phyloP scores from a whole-genome alignment of 495 filamentous ascomycete genomes.

The Penicillium verhagenii region DNA sequence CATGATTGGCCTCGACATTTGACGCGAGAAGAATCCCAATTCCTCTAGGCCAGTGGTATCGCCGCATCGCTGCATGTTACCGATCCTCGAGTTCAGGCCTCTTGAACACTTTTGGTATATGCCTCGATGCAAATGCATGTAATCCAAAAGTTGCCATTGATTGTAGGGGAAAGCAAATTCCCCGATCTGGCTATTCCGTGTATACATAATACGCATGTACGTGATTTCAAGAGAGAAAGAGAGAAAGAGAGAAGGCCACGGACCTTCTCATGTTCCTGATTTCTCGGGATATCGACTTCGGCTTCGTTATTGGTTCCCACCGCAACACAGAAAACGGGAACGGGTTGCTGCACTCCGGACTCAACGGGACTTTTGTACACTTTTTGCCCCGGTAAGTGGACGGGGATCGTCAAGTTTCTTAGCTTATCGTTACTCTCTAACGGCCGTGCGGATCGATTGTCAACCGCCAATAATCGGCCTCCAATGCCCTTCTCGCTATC shows the following conservation, averaged over 20 bases:
- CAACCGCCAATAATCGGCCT: constrained; percentile 10
- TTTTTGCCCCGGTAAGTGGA: not conserved
- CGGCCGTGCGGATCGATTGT: constrained; percentile 1
- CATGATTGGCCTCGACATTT: constrained; percentile 17
- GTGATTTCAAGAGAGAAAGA: too few relatives aligned
- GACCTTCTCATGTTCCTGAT: not conserved
- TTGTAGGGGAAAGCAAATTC: too few relatives aligned
- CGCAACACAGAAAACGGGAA: not conserved
- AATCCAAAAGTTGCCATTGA: too few relatives aligned
- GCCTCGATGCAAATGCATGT: too few relatives aligned
- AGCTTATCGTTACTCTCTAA: not conserved
- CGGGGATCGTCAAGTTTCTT: not conserved
- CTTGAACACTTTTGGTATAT: not conserved
- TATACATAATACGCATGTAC: too few relatives aligned
- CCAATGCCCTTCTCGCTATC: constrained; percentile 3
- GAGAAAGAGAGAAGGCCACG: too few relatives aligned
- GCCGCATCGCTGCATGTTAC: constrained; percentile 20
- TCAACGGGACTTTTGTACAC: not conserved
- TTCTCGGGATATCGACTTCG: not conserved
- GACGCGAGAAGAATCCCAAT: too few relatives aligned
- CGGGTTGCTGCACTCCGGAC: not conserved
- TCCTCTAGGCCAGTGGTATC: constrained; percentile 12
- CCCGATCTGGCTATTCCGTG: too few relatives aligned
- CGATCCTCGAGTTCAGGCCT: constrained; percentile 2
- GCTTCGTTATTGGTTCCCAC: not conserved